Conservation (phyloP, 208 protist genomes). For the Acanthamoeba culbertsoni region DNA sequence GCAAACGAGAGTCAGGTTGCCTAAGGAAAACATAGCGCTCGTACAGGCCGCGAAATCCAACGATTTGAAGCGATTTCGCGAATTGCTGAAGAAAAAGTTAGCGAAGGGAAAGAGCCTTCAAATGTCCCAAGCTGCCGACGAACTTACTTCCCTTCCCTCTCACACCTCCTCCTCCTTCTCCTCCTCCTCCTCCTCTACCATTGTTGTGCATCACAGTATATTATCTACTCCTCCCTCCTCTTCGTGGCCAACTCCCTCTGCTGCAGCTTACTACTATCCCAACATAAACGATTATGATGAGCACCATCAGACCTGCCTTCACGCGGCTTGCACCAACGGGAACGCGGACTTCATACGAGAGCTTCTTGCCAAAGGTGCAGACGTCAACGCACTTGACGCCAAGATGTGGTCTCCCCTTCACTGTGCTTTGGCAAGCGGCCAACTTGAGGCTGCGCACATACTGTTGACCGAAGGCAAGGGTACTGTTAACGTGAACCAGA, state of each 20-base stretch:
- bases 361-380: neutral
- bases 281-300: slow-evolving; percentile 46
- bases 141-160: neutral
- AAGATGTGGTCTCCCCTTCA: slow-evolving; percentile 4
- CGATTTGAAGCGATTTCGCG: neutral
- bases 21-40: neutral
- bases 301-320: neutral
- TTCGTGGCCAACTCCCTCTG: neutral
- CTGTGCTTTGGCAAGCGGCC: neutral
- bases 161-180: neutral
- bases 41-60: neutral
- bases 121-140: neutral
- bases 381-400: neutral
- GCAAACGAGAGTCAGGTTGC: neutral
- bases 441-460: neutral
- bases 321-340: slow-evolving; percentile 30
- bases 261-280: neutral
- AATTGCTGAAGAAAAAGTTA: neutral
- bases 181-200: neutral
- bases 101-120: neutral
- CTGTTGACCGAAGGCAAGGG: neutral
- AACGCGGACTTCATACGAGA: neutral
- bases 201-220: neutral
- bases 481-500: neutral
- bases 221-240: neutral